Percentiles rank a stretch among this genome's conserved stretches.
Conservation (phyloP, 2,329 filamentous ascomycete species). For the Fusarium austroafricanum region DNA sequence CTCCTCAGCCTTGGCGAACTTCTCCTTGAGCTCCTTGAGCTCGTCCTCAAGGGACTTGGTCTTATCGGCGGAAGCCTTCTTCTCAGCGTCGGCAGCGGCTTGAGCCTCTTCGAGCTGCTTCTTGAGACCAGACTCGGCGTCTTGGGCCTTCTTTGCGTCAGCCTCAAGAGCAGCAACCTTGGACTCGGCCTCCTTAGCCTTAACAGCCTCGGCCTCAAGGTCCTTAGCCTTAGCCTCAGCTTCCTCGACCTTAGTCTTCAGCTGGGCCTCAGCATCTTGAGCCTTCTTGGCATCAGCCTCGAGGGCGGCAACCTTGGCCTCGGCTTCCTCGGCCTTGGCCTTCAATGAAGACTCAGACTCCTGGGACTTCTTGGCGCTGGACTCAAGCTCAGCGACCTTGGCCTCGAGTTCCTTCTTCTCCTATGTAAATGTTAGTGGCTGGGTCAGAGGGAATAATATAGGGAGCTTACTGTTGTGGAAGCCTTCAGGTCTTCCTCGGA, state of each 20-base stretch:
- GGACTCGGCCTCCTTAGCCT: too few relatives aligned
- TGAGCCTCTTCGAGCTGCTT: conserved; percentile 28
- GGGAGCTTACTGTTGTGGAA: conserved; percentile 47
- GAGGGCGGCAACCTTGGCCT: conserved; percentile 12
- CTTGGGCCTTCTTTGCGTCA: too few relatives aligned
- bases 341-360: conserved; percentile 35
- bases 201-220: conserved; percentile 25
- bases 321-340: conserved; percentile 37
- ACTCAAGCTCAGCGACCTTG: conserved; percentile 31
- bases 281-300: conserved; percentile 16
- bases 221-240: conserved; percentile 22
- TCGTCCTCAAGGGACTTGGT: conserved; percentile 33
- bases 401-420: conserved; percentile 42
- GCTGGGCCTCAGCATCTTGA: conserved; percentile 19
- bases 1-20: conserved; percentile 30
- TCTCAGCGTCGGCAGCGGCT: conserved; percentile 25
- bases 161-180: too few relatives aligned
- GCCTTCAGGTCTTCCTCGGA: conserved; percentile 52
- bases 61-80: conserved; percentile 34
- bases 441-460: neutral
- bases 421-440: conserved; percentile 31
- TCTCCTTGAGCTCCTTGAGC: conserved; percentile 35
- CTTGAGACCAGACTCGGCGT: too few relatives aligned
- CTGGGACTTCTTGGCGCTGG: conserved; percentile 31
- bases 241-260: conserved; percentile 29